Conservation (phyloP, 495 filamentous ascomycete genomes). For the Talaromyces adpressus region DNA sequence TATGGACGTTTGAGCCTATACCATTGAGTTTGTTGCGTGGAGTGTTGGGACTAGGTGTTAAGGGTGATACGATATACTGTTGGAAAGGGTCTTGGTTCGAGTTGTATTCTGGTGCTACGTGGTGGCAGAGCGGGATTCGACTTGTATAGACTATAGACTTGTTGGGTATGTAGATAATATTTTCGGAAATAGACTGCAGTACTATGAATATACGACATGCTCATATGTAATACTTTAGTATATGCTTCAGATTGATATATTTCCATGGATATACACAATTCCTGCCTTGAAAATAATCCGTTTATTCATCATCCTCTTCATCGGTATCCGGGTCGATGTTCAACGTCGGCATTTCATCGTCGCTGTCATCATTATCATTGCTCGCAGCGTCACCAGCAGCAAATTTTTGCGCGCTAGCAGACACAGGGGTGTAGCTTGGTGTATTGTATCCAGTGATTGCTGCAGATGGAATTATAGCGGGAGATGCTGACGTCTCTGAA, state of each 20-base stretch:
- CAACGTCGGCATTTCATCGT: conserved; percentile 42
- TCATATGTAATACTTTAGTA: conserved; percentile 1
- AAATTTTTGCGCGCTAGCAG: neutral
- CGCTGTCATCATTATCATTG: conserved; percentile 34
- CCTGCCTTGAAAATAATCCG: neutral
- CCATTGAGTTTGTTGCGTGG: conserved; percentile 53
- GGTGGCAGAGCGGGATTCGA: conserved; percentile 59
- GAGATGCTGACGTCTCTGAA: neutral
- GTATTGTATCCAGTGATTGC: neutral
- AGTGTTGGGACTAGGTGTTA: conserved; percentile 37
- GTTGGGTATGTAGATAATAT: neutral
- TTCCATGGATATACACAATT: neutral
- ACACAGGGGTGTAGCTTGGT: neutral
- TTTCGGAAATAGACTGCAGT: neutral
- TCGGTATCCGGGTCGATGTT: conserved; percentile 43
- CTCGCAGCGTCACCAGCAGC: neutral
- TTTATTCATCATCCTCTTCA: conserved; percentile 14
- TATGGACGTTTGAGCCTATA: conserved; percentile 66
- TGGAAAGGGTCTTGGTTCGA: conserved; percentile 45
- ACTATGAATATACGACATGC: neutral
- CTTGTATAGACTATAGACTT: conserved; percentile 8
- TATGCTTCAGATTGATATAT: neutral
- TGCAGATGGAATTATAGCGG: neutral
- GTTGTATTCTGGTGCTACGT: conserved; percentile 44
- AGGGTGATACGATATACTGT: conserved; percentile 49